phyloP scores from a whole-genome alignment of 495 filamentous ascomycete genomes.

The Penicillium daleae region DNA sequence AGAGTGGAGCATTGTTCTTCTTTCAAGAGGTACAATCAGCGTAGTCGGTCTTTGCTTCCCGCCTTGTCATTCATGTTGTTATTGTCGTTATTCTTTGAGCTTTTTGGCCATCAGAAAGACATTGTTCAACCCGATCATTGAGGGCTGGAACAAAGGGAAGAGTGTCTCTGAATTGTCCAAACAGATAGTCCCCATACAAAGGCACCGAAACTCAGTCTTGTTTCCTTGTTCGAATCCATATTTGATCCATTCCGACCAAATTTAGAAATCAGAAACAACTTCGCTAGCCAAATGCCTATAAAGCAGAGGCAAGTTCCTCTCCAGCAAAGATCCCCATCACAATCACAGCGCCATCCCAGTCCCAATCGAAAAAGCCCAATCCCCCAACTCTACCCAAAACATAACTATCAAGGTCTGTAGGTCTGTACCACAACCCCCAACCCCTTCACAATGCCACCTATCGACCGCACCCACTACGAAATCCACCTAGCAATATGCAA shows the following conservation, averaged over 20 bases:
- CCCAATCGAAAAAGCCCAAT: not conserved
- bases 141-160: not conserved
- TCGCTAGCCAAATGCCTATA: not conserved
- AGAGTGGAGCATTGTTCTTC: not conserved
- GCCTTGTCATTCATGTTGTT: not conserved
- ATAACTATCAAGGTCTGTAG: not conserved
- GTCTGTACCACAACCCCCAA: not conserved
- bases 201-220: not conserved
- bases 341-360: not conserved
- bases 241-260: not conserved
- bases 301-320: not conserved
- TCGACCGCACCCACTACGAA: constrained; percentile 1
- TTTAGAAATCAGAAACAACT: not conserved
- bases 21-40: too few species aligned
- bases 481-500: not conserved
- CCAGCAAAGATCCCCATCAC: not conserved
- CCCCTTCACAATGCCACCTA: not conserved
- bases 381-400: not conserved
- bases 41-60: too few species aligned
- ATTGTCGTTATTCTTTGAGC: not conserved
- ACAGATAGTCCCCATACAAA: not conserved
- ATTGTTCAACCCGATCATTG: not conserved
- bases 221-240: not conserved
- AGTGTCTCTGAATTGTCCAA: not conserved
- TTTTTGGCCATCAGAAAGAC: not conserved